Evolutionary conservation across 306 rosid genomes (phyloP).

Genomic region (Lathyrus sativus): DNA sequence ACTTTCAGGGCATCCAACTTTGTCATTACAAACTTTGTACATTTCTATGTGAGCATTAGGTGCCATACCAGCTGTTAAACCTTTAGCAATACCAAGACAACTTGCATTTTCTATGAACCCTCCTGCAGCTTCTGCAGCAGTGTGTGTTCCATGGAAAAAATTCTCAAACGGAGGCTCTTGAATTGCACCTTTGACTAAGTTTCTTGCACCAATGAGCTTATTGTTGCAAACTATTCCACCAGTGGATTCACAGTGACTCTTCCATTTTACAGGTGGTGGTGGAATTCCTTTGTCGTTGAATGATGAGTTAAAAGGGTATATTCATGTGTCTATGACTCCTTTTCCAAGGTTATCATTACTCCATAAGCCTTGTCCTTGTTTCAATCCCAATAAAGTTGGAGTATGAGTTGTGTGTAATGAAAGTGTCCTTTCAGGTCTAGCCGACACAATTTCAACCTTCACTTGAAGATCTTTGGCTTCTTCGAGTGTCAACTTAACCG

Average conservation of each 20-base stretch:
- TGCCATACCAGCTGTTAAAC: slow-evolving; percentile 74
- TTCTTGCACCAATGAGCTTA: no score
- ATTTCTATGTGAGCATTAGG: slow-evolving; percentile 67
- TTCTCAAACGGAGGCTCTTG: slow-evolving; percentile 53
- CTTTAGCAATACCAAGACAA: slow-evolving; percentile 56
- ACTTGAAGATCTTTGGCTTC: no score
- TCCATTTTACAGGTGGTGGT: slow-evolving; percentile 74
- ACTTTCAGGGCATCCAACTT: no score
- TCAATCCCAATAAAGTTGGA: no score
- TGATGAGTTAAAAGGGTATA: slow-evolving; percentile 63
- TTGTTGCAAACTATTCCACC: slow-evolving; percentile 42
- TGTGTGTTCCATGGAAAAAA: slow-evolving; percentile 79
- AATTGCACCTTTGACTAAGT: background rate
- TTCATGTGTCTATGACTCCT: no score
- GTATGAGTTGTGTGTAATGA: no score
- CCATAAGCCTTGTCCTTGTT: no score
- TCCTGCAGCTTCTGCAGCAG: slow-evolving; percentile 68
- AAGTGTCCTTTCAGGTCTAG: no score
- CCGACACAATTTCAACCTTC: no score
- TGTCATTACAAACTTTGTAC: slow-evolving; percentile 44
- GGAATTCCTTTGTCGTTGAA: slow-evolving; percentile 61
- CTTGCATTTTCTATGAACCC: slow-evolving; percentile 48
- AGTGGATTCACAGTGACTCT: slow-evolving; percentile 67
- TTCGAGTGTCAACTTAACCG: no score
- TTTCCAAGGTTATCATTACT: slow-evolving; percentile 57